Base-by-base conservation (phyloP, 2,329 filamentous ascomycete genomes). In the Dendryphion nanum region DNA sequence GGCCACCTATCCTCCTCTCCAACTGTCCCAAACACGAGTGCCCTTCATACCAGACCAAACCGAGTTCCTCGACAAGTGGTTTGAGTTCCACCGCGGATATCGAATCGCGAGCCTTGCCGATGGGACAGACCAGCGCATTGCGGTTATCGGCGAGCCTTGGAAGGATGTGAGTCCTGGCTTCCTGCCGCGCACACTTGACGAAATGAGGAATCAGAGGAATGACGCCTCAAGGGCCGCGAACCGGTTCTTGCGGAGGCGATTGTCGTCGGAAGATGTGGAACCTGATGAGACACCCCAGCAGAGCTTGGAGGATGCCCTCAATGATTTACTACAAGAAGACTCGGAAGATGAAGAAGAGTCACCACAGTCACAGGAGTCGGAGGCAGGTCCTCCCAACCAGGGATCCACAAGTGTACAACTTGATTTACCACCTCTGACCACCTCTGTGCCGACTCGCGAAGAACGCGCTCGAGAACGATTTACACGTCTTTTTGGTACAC, bases 31-130 rank as follows among this genome's bases (percentile, higher is more conserved):
- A 41, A 73, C 73, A 7, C 61, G 67, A 13, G 69, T 76, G 29
- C 73, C 73, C 8, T 57, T 69, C 14, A 56, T 66, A 18, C 73
- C 73, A 7, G 70, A 74, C 45, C 72, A 74, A 55, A 59, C 55
- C 20, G 66, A 61, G 13, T 76, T 75, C 37, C 47, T 75, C 7
- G 49, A 65, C 14, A 53, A 61, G 21, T 76, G 73, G 73, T 73
- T 70, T 46, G 71, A 75, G 35, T 75, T 72, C 42, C 66, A 75
- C 47, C 64, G 64, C 37, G 73, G 73, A 20, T 74, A 70, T 41
- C 55, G 71, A 29, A 57, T 66, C 7, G 63, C 67, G 2, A 57
- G 30, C 36, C 55, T 52, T 15, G 51, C 65, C 16, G 68, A 74
- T 50, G 72, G 72, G 12, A 59, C 51, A 3, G 69, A 75, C 43